Evolutionary conservation across 441 rosid genomes (phyloP).

Genomic region (Erysimum cheiri): DNA sequence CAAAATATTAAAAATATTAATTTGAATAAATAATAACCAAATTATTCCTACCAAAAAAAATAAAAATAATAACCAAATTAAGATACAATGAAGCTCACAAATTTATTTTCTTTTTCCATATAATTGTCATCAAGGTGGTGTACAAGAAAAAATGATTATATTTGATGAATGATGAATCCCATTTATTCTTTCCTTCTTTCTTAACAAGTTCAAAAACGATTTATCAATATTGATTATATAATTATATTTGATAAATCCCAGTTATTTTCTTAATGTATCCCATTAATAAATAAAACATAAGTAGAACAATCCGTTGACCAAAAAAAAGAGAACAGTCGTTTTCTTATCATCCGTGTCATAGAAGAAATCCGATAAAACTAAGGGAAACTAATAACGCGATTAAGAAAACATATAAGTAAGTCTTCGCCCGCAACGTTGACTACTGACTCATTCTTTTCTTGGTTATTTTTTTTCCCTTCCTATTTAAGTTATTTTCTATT

Average conservation of each 20-base stretch:
- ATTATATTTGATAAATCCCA: background rate
- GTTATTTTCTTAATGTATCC: background rate
- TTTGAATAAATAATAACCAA: too few species aligned
- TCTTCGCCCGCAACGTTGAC: constrained; percentile 38
- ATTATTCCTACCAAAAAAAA: too few species aligned
- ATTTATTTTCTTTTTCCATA: background rate
- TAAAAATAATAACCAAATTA: background rate
- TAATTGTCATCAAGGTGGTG: background rate
- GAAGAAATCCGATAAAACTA: too few species aligned
- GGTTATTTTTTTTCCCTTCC: background rate
- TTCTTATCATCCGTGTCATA: too few species aligned
- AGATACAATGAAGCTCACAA: background rate
- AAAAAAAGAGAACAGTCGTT: background rate
- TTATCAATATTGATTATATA: background rate
- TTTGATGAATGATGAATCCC: background rate
- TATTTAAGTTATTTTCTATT: background rate
- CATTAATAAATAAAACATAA: background rate
- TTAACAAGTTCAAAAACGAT: background rate
- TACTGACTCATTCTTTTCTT: constrained; percentile 18
- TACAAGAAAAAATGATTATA: background rate
- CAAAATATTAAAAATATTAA: too few species aligned
- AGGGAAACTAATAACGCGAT: constrained; percentile 36
- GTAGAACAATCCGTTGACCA: background rate
- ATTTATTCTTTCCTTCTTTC: background rate
- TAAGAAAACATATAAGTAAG: constrained; percentile 32